Evolutionary conservation across 805 yeast species (phyloP).

Genomic region (Zygosaccharomyces pseudorouxii): DNA sequence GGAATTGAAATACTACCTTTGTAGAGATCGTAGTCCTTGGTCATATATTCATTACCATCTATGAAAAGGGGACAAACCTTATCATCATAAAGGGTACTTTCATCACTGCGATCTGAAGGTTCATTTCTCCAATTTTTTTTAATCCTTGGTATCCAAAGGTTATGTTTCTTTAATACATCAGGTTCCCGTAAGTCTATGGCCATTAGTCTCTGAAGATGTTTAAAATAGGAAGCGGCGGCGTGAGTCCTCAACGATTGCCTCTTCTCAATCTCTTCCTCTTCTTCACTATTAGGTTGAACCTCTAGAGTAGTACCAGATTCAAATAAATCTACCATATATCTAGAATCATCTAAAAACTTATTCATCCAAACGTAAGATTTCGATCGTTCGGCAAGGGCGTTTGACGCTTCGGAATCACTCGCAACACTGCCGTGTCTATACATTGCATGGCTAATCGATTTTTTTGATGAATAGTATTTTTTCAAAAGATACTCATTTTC

Average conservation of each 20-base stretch:
- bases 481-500: slow-evolving; percentile 18
- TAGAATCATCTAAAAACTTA: slow-evolving; percentile 15
- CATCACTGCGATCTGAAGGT: neutral
- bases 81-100: slow-evolving; percentile 7
- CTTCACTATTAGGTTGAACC: neutral
- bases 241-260: slow-evolving; percentile 4
- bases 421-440: slow-evolving; percentile 21
- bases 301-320: slow-evolving; percentile 4
- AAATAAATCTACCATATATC: slow-evolving; percentile 16
- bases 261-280: slow-evolving; percentile 9
- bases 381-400: slow-evolving; percentile 14
- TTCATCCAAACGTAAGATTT: slow-evolving; percentile 14
- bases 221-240: slow-evolving; percentile 19
- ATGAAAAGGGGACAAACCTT: slow-evolving; percentile 26
- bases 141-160: slow-evolving; percentile 31
- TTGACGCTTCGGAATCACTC: slow-evolving; percentile 18
- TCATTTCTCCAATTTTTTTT: slow-evolving; percentile 12
- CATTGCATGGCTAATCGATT: slow-evolving; percentile 9
- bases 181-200: slow-evolving; percentile 20
- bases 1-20: slow-evolving; percentile 27
- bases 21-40: slow-evolving; percentile 23
- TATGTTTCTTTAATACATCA: slow-evolving; percentile 22
- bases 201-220: slow-evolving; percentile 23
- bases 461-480: slow-evolving; percentile 16
- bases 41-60: slow-evolving; percentile 24